Conservation (phyloP, 495 filamentous ascomycete genomes). For the Daldinia loculata region DNA sequence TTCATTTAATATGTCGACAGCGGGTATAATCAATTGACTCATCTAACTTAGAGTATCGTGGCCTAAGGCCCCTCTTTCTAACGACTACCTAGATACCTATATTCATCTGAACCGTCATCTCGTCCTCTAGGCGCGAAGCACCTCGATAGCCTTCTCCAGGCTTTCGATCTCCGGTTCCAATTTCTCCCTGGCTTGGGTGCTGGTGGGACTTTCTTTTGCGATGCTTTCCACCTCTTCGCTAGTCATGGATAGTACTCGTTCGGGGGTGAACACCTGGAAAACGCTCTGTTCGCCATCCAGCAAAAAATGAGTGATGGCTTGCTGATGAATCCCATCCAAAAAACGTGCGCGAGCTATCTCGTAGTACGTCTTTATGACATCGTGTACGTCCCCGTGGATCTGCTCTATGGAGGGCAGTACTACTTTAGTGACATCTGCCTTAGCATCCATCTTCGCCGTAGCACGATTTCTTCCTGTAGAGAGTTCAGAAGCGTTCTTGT, state of each 20-base stretch:
- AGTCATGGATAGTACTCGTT: constrained; percentile 42
- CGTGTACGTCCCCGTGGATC: constrained; percentile 59
- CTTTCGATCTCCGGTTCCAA: constrained; percentile 31
- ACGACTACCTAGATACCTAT: not conserved
- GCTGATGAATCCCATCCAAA: constrained; percentile 58
- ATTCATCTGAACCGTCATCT: not conserved
- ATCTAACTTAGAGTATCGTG: not conserved
- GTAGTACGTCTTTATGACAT: constrained; percentile 67
- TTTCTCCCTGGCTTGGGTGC: constrained; percentile 35
- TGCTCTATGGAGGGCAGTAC: constrained; percentile 49
- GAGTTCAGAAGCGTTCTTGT: too few relatives aligned
- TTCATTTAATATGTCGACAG: not conserved
- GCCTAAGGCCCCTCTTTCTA: not conserved
- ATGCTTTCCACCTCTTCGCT: constrained; percentile 49
- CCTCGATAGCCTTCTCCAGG: constrained; percentile 38
- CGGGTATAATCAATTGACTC: not conserved
- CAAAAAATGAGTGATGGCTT: constrained; percentile 47
- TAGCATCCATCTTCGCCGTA: constrained; percentile 17
- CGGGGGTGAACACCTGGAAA: constrained; percentile 41
- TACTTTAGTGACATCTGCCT: constrained; percentile 37
- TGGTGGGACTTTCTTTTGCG: constrained; percentile 46
- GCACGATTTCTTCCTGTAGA: not conserved
- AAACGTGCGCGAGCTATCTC: constrained; percentile 63
- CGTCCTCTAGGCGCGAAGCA: constrained; percentile 16
- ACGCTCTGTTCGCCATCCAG: constrained; percentile 45